A percentile compares a stretch with the other conserved stretches of the same genome.
phyloP scores from a whole-genome alignment of 805 yeast genomes.

The Candida vartiovaarae region DNA sequence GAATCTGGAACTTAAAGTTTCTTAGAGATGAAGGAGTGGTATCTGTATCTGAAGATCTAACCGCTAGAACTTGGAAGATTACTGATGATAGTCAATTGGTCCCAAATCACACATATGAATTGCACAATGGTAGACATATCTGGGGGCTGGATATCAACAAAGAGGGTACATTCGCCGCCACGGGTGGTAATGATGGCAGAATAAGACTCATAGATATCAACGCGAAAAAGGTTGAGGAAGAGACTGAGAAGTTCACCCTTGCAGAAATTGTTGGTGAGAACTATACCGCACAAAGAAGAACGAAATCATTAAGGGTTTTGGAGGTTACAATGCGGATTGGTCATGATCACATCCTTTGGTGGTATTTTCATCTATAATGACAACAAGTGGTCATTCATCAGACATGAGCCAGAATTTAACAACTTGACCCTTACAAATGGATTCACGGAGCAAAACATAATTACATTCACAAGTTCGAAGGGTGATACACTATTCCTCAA shows the following conservation, averaged over 20 bases:
- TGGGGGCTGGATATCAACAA: slow-evolving; percentile 70
- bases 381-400: slow-evolving; percentile 24
- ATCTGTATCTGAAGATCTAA: slow-evolving; percentile 82
- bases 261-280: slow-evolving; percentile 27
- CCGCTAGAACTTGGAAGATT: slow-evolving; percentile 72
- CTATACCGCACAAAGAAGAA: slow-evolving; percentile 29
- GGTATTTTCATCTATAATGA: slow-evolving; percentile 30
- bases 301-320: slow-evolving; percentile 57
- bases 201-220: slow-evolving; percentile 54
- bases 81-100: slow-evolving; percentile 17
- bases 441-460: slow-evolving; percentile 27
- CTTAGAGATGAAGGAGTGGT: slow-evolving; percentile 37
- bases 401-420: slow-evolving; percentile 22
- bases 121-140: slow-evolving; percentile 78
- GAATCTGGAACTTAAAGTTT: slow-evolving; percentile 82
- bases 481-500: slow-evolving; percentile 40
- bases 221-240: slow-evolving; percentile 26
- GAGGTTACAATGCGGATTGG: slow-evolving; percentile 37
- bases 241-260: slow-evolving; percentile 23
- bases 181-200: slow-evolving; percentile 94
- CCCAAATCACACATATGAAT: slow-evolving; percentile 41
- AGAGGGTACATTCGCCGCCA: slow-evolving; percentile 45
- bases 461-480: slow-evolving; percentile 28
- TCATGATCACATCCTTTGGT: slow-evolving; percentile 57
- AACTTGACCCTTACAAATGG: slow-evolving; percentile 40